Percentiles rank a stretch among this genome's conserved stretches.
Evolutionary conservation across 2,329 filamentous ascomycete species (phyloP).

Genomic region (Stemphylium lycopersici): DNA sequence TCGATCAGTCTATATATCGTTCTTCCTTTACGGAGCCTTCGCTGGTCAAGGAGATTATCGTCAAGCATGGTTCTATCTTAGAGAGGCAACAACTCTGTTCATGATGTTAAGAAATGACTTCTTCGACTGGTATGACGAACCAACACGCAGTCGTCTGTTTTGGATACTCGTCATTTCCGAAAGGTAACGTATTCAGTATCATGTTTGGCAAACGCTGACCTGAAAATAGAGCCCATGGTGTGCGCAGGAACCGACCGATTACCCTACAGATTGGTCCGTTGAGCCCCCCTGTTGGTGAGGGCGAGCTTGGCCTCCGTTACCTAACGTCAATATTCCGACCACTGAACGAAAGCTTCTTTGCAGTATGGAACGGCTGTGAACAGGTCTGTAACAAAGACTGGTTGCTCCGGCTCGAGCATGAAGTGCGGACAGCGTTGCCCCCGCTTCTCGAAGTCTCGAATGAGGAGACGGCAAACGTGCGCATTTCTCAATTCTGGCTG

Average conservation of each 20-base stretch:
- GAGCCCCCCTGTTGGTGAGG: conserved; percentile 65
- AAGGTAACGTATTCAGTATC: too few species aligned
- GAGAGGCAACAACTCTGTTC: too few species aligned
- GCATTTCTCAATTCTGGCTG: conserved; percentile 69
- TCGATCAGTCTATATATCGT: too few species aligned
- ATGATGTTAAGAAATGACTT: too few species aligned
- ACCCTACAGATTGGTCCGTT: conserved; percentile 73
- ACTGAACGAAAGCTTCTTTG: conserved; percentile 69
- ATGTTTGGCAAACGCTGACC: too few species aligned
- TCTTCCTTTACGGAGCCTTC: too few species aligned
- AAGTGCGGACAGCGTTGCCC: conserved; percentile 63
- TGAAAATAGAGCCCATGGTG: too few species aligned
- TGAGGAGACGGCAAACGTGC: conserved; percentile 61
- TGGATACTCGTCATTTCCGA: too few species aligned
- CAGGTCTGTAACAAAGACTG: conserved; percentile 63
- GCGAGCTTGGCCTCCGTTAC: conserved; percentile 61
- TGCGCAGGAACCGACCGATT: conserved; percentile 59
- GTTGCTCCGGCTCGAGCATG: conserved; percentile 65
- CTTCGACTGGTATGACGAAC: too few species aligned
- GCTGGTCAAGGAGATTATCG: too few species aligned
- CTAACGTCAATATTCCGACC: conserved; percentile 68
- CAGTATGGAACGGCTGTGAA: conserved; percentile 70
- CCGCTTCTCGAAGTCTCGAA: conserved; percentile 60
- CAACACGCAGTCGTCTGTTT: too few species aligned
- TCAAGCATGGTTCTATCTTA: too few species aligned